These are phyloP conservation scores for Pseudozyma tsukubaensis DNA, from an alignment of 1,284 basidiomycete species.

Conservation along the genomic window DNA sequence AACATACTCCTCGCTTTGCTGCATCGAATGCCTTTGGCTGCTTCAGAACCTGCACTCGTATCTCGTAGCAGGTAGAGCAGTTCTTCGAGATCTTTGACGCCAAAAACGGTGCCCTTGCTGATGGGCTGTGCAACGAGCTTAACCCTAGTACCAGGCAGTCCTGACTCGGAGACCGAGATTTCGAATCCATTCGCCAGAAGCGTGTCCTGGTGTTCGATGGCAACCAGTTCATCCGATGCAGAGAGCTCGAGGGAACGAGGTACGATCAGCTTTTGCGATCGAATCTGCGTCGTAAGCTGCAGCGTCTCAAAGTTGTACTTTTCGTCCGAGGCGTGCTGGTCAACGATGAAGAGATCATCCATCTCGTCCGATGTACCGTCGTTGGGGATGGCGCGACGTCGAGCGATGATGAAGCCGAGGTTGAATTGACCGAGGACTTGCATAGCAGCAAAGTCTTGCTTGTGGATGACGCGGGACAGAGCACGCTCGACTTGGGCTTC, in stretches of 20 bases:
- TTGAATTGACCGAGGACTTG: slow-evolving; percentile 94
- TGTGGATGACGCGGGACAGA: slow-evolving; percentile 86
- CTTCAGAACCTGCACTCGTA: slow-evolving; percentile 73
- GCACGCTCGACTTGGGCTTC: slow-evolving; percentile 77
- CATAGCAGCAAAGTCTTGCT: slow-evolving; percentile 88
- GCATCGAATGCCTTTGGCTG: slow-evolving; percentile 80
- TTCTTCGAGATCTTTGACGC: slow-evolving; percentile 88
- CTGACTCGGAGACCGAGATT: slow-evolving; percentile 72
- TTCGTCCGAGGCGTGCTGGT: slow-evolving; percentile 82
- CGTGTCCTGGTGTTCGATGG: slow-evolving; percentile 84
- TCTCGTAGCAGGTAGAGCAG: slow-evolving; percentile 86
- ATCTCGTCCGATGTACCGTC: slow-evolving; percentile 21
- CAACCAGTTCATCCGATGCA: slow-evolving; percentile 88
- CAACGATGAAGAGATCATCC: slow-evolving; percentile 84
- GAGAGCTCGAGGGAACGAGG: slow-evolving; percentile 84
- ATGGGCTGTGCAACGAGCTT: slow-evolving; percentile 85
- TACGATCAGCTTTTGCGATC: slow-evolving; percentile 85
- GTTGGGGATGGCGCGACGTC: slow-evolving; percentile 70
- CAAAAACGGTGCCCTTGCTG: slow-evolving; percentile 88
- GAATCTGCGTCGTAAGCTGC: slow-evolving; percentile 86
- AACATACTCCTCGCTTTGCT: slow-evolving; percentile 96
- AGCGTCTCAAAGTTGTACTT: slow-evolving; percentile 98
- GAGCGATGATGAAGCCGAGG: slow-evolving; percentile 90
- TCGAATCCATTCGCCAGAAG: slow-evolving; percentile 91
- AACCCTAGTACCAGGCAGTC: slow-evolving; percentile 74